These are phyloP conservation scores for Talaromyces sp. DNA, from an alignment of 2,329 filamentous ascomycete genomes.

Conservation along the genomic window DNA sequence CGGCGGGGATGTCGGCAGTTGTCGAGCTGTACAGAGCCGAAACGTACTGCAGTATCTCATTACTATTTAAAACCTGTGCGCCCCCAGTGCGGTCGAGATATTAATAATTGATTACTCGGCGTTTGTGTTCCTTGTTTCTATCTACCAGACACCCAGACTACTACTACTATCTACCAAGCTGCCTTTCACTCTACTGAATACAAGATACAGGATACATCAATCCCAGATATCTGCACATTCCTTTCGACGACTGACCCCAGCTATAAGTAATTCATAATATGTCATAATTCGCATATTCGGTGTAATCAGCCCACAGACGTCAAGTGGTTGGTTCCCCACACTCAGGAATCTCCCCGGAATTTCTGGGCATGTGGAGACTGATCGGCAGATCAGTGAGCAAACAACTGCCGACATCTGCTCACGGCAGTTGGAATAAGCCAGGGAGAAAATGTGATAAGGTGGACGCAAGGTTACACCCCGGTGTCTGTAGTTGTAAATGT, in stretches of 20 bases:
- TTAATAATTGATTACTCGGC: no score
- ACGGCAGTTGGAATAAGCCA: no score
- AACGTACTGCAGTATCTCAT: not conserved
- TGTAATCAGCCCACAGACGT: not conserved
- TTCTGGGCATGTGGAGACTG: not conserved
- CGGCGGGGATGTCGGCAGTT: not conserved
- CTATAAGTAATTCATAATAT: not conserved
- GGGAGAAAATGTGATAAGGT: no score
- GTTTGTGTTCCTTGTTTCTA: not conserved
- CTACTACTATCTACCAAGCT: not conserved
- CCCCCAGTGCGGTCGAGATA: not conserved
- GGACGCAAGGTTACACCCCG: no score
- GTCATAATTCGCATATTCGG: not conserved
- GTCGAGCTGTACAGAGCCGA: not conserved
- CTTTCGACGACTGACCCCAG: not conserved
- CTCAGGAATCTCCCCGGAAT: not conserved
- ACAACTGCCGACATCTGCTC: not conserved
- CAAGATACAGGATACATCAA: not conserved
- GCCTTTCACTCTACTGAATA: not conserved
- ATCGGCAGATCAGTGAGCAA: not conserved
- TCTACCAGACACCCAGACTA: not conserved
- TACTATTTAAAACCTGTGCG: not conserved
- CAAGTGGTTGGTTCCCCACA: not conserved
- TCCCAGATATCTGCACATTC: not conserved
- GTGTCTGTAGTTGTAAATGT: no score